These are phyloP conservation scores for Penicillium paneum DNA, from an alignment of 2,329 filamentous ascomycete genomes.

Conservation along the genomic window DNA sequence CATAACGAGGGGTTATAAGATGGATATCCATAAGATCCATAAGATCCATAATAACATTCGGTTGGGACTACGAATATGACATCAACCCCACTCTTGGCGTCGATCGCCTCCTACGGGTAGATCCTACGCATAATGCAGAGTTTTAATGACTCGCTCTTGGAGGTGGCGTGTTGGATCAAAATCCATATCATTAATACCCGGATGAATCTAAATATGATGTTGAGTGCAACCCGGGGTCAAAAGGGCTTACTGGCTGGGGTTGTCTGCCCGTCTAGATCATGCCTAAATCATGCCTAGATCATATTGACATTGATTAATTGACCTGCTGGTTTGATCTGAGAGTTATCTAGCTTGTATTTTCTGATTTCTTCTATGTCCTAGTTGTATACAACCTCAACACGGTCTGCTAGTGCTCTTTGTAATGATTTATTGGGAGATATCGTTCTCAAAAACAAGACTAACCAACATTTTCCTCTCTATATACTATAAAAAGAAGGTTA, in stretches of 20 bases:
- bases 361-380: too few species aligned
- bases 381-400: neutral
- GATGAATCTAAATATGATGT: neutral
- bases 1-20: too few species aligned
- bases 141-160: neutral
- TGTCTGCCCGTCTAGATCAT: neutral
- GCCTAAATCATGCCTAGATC: neutral
- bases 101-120: neutral
- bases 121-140: neutral
- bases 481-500: neutral
- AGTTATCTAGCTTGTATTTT: neutral
- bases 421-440: neutral
- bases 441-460: neutral
- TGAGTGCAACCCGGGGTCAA: neutral
- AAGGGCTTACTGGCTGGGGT: neutral
- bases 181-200: neutral
- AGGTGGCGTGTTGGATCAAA: neutral
- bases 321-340: neutral
- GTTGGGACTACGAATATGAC: neutral
- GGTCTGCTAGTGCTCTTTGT: neutral
- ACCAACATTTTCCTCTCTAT: too few species aligned
- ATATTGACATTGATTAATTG: neutral
- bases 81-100: constrained; percentile 3
- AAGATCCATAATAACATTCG: neutral
- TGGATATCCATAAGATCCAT: neutral